Conservation (phyloP, 208 protist species). For the Angomonas ambiguus region DNA sequence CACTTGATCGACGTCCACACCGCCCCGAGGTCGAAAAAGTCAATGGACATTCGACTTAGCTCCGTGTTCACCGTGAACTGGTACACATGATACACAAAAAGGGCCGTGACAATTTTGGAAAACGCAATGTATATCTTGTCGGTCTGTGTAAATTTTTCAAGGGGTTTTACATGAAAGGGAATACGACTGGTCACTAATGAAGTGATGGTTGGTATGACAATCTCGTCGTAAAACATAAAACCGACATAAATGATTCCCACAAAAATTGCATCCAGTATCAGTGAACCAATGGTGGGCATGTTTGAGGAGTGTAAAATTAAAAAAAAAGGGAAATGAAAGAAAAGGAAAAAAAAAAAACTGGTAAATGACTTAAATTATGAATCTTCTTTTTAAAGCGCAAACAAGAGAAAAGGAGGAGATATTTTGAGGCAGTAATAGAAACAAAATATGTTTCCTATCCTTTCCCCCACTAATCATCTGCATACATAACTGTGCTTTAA, state of each 20-base stretch:
- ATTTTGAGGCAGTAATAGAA: background rate
- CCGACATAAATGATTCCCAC: slow-evolving; percentile 43
- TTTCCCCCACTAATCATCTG: too few relatives aligned
- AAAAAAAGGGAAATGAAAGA: slow-evolving; percentile 7
- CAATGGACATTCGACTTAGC: slow-evolving; percentile 35
- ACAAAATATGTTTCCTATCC: background rate
- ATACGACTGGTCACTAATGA: slow-evolving; percentile 33
- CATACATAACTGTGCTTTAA: too few relatives aligned
- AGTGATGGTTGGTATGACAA: slow-evolving; percentile 45
- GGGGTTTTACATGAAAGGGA: slow-evolving; percentile 31
- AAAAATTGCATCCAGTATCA: slow-evolving; percentile 22
- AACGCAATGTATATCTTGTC: slow-evolving; percentile 58
- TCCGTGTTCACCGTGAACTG: slow-evolving; percentile 38
- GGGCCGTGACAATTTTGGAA: slow-evolving; percentile 43
- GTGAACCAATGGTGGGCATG: background rate
- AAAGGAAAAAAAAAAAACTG: slow-evolving; percentile 6
- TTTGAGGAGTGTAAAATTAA: background rate
- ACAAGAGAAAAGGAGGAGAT: background rate
- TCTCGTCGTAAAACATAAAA: slow-evolving; percentile 54
- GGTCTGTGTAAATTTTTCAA: slow-evolving; percentile 34
- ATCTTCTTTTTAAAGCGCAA: background rate
- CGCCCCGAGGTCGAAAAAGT: slow-evolving; percentile 25
- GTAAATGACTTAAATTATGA: slow-evolving; percentile 8
- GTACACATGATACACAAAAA: slow-evolving; percentile 68
- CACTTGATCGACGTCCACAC: slow-evolving; percentile 32